Percentiles rank a stretch among this genome's conserved stretches.
Conservation (phyloP, 257 asterid genomes). For the Paraleonurus japonicus region DNA sequence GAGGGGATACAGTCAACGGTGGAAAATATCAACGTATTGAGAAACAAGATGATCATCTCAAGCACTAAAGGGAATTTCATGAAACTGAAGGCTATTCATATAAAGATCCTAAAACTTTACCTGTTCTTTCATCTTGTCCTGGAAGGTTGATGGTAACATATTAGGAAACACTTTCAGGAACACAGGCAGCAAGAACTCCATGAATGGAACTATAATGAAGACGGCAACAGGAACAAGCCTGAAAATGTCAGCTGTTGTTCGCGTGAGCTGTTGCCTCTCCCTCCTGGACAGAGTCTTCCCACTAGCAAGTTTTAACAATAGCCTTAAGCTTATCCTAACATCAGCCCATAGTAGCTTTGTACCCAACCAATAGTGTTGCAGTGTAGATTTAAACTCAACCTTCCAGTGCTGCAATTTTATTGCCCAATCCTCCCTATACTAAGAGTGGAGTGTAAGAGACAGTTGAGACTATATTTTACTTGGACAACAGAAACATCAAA, state of each 20-base stretch:
- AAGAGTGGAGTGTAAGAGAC: slow-evolving; percentile 28
- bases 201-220: slow-evolving; percentile 88
- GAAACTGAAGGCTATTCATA: slow-evolving; percentile 2
- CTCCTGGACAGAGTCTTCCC: slow-evolving; percentile 92
- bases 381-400: slow-evolving; percentile 72
- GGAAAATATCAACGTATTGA: background rate
- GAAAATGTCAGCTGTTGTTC: slow-evolving; percentile 95
- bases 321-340: slow-evolving; percentile 81
- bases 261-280: slow-evolving; percentile 94
- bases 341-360: slow-evolving; percentile 91
- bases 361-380: slow-evolving; percentile 98
- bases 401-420: slow-evolving; percentile 65
- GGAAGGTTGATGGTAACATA: slow-evolving; percentile 98
- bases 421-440: slow-evolving; percentile 81
- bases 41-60: slow-evolving; percentile 3
- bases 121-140: slow-evolving; percentile 99
- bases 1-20: slow-evolving; percentile 13
- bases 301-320: slow-evolving; percentile 78
- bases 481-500: slow-evolving; percentile 24
- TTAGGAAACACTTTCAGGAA: slow-evolving; percentile 91
- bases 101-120: slow-evolving; percentile 34
- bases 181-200: slow-evolving; percentile 95
- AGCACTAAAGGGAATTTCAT: slow-evolving; percentile 9
- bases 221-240: slow-evolving; percentile 97
- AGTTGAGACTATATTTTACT: slow-evolving; percentile 1